Evolutionary conservation across 2,329 filamentous ascomycete genomes (phyloP).

Genomic region (Ascochyta viciae-villosae): DNA sequence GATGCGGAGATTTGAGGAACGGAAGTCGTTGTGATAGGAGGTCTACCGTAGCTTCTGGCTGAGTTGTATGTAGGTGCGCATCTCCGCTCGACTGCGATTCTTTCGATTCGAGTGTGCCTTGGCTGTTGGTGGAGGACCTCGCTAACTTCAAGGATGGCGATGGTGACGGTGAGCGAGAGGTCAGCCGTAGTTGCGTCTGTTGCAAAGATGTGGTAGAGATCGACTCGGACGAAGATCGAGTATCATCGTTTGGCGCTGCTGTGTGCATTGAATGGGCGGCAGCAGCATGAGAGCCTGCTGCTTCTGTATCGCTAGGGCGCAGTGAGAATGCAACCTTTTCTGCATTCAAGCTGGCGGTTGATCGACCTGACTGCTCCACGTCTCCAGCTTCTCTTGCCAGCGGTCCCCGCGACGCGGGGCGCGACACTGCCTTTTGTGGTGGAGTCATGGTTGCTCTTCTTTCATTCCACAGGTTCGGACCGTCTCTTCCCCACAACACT

Average conservation of each 20-base stretch:
- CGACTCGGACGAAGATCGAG: slow-evolving; percentile 2
- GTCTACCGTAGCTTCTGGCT: not conserved
- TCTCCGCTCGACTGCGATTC: slow-evolving; percentile 6
- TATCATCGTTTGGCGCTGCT: not conserved
- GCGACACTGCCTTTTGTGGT: slow-evolving; percentile 28
- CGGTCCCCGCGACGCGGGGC: slow-evolving; percentile 22
- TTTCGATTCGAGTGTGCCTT: slow-evolving; percentile 11
- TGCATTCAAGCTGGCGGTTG: slow-evolving; percentile 26
- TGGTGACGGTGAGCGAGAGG: slow-evolving; percentile 3
- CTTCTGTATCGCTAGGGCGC: slow-evolving; percentile 14
- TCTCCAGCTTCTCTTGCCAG: slow-evolving; percentile 16
- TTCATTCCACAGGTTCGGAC: slow-evolving; percentile 16
- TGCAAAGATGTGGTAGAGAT: not conserved
- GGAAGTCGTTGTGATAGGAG: slow-evolving; percentile 1
- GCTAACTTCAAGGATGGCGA: slow-evolving; percentile 1
- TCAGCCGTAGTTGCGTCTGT: not conserved
- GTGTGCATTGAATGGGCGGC: slow-evolving; percentile 3
- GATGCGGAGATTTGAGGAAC: slow-evolving; percentile 20
- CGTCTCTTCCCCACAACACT: slow-evolving; percentile 7
- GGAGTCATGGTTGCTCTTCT: slow-evolving; percentile 29
- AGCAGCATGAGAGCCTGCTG: not conserved
- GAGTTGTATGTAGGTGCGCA: not conserved
- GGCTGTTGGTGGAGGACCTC: slow-evolving; percentile 15
- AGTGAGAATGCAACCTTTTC: slow-evolving; percentile 32
- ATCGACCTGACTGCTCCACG: slow-evolving; percentile 33